Base-by-base conservation (phyloP, 108 stramenopile genomes). In the Schizochytrium sp. region DNA sequence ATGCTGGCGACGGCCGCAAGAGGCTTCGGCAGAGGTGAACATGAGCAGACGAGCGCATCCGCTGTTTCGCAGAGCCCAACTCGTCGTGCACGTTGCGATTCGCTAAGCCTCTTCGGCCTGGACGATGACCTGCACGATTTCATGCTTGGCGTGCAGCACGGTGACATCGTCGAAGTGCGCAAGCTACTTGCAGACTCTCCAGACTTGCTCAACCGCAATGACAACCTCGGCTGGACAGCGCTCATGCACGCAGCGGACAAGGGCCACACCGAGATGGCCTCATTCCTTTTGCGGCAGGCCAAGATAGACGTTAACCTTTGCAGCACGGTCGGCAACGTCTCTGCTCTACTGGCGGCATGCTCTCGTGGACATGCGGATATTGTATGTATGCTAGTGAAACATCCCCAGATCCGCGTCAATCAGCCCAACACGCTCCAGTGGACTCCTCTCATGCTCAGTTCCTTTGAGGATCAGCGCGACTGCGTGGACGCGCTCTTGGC, bases 201-300 rank as follows among this genome's bases (percentile, higher is more conserved):
- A 8, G 63, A 18, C 63, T 23, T 69, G 34, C 25, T 83, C 28
- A 83, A 83, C 51, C 45, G n/a, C n/a, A 21, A 6, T 16, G 51
- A 83, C 23, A 83, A 83, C 23, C 76, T 83, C 51, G 76, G 76
- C 12, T 83, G 76, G 76, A 83, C 76, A 16, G 76, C 76, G 45
- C 76, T 83, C 76, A 83, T 83, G 76, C 51, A 53, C 28, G 76
- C 76, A 53, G 45, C 76, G 6, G 76, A 83, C 51, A 12, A 53
- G 25, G 76, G 76, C 25, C 76, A 83, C 48, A 18, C 28, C 6
- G 48, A 12, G 23, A 8, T 47, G 8, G 51, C 51, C 10, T 6
- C 8, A 4, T 53, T 47, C 4, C 23, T 83, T 4, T 18, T 83
- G 16, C 18, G 48, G 76, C 63, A 69, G 3, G 8, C 63, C 0